Evolutionary conservation across 495 filamentous ascomycete genomes (phyloP).

Genomic region (Podospora appendiculata): DNA sequence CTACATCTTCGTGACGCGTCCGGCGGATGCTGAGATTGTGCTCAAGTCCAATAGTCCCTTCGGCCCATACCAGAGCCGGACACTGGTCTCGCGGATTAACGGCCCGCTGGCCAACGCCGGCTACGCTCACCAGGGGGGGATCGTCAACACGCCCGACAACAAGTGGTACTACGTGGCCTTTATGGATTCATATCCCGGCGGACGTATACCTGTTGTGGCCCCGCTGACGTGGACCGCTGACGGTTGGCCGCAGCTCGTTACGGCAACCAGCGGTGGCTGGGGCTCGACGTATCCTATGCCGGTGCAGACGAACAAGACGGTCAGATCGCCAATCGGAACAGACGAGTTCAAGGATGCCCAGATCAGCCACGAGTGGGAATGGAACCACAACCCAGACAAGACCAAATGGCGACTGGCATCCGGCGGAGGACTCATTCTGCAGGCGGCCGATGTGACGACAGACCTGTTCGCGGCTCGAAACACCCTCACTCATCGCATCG

Average conservation of each 20-base stretch:
- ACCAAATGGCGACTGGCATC: slow-evolving; percentile 14
- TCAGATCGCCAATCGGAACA: slow-evolving; percentile 20
- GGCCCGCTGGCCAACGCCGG: slow-evolving; percentile 39
- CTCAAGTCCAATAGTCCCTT: slow-evolving; percentile 38
- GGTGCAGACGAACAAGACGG: slow-evolving; percentile 17
- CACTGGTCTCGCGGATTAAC: slow-evolving; percentile 24
- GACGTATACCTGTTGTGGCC: slow-evolving; percentile 51
- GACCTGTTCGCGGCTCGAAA: slow-evolving; percentile 48
- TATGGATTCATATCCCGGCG: slow-evolving; percentile 45
- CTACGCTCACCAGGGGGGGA: slow-evolving; percentile 45
- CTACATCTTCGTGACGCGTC: slow-evolving; percentile 44
- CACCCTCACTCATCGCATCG: slow-evolving; percentile 47
- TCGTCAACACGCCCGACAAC: slow-evolving; percentile 43
- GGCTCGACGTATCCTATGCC: slow-evolving; percentile 36
- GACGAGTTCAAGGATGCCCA: slow-evolving; percentile 35
- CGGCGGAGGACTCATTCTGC: slow-evolving; percentile 30
- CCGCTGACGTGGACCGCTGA: slow-evolving; percentile 43
- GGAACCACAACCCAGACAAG: slow-evolving; percentile 55
- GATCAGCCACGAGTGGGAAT: slow-evolving; percentile 46
- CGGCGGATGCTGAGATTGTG: slow-evolving; percentile 38
- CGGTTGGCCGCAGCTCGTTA: slow-evolving; percentile 39
- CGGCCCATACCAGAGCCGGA: slow-evolving; percentile 38
- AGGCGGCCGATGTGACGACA: slow-evolving; percentile 42
- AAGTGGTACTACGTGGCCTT: slow-evolving; percentile 56
- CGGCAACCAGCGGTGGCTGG: slow-evolving; percentile 34